Percentiles rank a stretch among this genome's conserved stretches.
These are phyloP conservation scores for Purpureocillium takamizusanense DNA, from an alignment of 2,329 filamentous ascomycete species.

Conservation along the genomic window DNA sequence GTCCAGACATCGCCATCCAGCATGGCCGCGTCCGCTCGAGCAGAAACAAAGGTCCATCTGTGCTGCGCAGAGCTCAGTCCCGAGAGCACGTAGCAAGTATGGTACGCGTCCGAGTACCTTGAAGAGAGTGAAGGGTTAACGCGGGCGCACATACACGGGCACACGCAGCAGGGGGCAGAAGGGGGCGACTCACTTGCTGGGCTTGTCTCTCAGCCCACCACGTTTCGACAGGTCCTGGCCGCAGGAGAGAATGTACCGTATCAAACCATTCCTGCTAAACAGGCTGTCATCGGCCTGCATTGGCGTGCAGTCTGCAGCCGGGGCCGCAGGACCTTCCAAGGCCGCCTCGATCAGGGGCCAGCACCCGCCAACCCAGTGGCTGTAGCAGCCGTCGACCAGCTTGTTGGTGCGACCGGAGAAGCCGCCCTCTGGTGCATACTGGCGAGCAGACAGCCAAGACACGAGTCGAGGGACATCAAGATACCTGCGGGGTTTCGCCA, in stretches of 20 bases:
- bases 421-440: conserved; percentile 85
- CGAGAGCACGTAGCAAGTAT: conserved; percentile 84
- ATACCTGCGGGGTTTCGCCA: conserved; percentile 38
- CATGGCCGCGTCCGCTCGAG: conserved; percentile 22
- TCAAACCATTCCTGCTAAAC: conserved; percentile 77
- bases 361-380: conserved; percentile 93
- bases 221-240: conserved; percentile 64
- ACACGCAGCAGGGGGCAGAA: conserved; percentile 1
- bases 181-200: conserved; percentile 70
- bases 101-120: conserved; percentile 77
- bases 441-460: conserved; percentile 81
- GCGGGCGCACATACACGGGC: conserved; percentile 3
- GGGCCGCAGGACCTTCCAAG: conserved; percentile 42
- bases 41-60: conserved; percentile 38
- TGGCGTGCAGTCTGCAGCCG: conserved; percentile 16
- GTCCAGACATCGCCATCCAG: conserved; percentile 32
- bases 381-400: conserved; percentile 95
- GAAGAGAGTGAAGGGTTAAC: conserved; percentile 3
- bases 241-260: conserved; percentile 82
- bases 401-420: conserved; percentile 95
- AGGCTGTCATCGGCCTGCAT: conserved; percentile 35
- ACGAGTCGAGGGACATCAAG: conserved; percentile 70
- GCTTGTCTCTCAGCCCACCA: conserved; percentile 89
- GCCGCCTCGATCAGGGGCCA: conserved; percentile 86
- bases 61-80: conserved; percentile 80